Conservation (phyloP, 2,329 filamentous ascomycete genomes). For the Sclerotinia nivalis region DNA sequence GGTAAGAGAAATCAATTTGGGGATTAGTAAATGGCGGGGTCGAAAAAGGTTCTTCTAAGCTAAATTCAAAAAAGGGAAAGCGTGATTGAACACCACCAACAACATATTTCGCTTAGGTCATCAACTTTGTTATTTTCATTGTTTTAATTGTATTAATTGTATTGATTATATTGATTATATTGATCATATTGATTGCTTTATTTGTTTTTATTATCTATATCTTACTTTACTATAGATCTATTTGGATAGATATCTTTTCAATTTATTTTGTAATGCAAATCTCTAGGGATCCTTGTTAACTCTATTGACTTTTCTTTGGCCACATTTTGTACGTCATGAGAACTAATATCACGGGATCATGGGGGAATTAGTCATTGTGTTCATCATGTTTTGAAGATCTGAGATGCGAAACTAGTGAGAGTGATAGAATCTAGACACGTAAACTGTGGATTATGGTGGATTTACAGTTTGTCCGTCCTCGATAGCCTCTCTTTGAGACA, state of each 20-base stretch:
- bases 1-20: slow-evolving; percentile 21
- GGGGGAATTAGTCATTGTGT: not conserved
- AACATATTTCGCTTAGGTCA: slow-evolving; percentile 1
- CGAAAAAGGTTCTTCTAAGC: not conserved
- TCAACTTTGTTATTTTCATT: not conserved
- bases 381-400: not conserved
- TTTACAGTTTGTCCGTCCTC: too few relatives aligned
- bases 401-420: slow-evolving; percentile 1
- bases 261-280: not conserved
- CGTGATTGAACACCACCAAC: not conserved
- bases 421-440: not conserved
- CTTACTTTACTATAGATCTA: not conserved
- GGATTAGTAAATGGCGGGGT: slow-evolving; percentile 13
- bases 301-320: not conserved
- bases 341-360: slow-evolving; percentile 15
- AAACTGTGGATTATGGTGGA: not conserved
- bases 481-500: too few relatives aligned
- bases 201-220: not conserved
- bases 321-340: slow-evolving; percentile 6
- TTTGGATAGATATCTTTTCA: not conserved
- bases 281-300: not conserved
- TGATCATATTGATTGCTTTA: not conserved
- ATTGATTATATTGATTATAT: too few relatives aligned
- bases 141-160: not conserved
- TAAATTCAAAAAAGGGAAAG: not conserved